These are phyloP conservation scores for Nepenthes mirabilis DNA, from an alignment of 148 eudicot species.

Conservation along the genomic window DNA sequence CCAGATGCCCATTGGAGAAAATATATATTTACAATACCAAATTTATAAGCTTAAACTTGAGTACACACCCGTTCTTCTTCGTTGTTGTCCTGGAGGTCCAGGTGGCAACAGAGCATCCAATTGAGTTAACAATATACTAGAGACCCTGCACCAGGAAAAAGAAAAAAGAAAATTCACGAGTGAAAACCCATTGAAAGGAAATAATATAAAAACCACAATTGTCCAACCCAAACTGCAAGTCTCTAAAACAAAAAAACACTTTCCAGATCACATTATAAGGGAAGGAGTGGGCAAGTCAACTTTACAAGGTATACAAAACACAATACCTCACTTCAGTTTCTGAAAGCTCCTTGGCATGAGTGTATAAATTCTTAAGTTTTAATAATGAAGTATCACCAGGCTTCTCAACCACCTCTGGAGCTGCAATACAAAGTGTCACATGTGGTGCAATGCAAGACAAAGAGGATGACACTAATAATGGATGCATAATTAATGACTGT, in stretches of 20 bases:
- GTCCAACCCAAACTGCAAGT: neutral
- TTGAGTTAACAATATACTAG: slow-evolving; percentile 37
- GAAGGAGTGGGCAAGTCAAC: neutral
- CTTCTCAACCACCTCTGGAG: slow-evolving; percentile 89
- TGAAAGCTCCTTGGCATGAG: slow-evolving; percentile 67
- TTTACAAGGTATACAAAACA: slow-evolving; percentile 3
- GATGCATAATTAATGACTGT: neutral
- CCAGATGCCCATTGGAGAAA: neutral
- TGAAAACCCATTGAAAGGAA: neutral
- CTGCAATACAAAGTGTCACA: slow-evolving; percentile 30
- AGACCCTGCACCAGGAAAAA: slow-evolving; percentile 37
- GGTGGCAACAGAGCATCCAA: slow-evolving; percentile 62
- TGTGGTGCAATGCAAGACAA: too few relatives aligned
- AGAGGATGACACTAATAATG: neutral
- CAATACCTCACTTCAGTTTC: slow-evolving; percentile 70
- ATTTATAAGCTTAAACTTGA: neutral
- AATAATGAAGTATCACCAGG: slow-evolving; percentile 70
- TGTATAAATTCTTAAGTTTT: slow-evolving; percentile 53
- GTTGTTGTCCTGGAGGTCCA: slow-evolving; percentile 57
- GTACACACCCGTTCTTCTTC: slow-evolving; percentile 64
- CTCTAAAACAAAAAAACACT: too few relatives aligned
- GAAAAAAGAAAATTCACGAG: neutral
- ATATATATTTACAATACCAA: neutral
- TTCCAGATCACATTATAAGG: too few relatives aligned
- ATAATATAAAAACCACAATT: neutral